Evolutionary conservation across 2,329 filamentous ascomycete genomes (phyloP).

Genomic region (Claviceps sp.): DNA sequence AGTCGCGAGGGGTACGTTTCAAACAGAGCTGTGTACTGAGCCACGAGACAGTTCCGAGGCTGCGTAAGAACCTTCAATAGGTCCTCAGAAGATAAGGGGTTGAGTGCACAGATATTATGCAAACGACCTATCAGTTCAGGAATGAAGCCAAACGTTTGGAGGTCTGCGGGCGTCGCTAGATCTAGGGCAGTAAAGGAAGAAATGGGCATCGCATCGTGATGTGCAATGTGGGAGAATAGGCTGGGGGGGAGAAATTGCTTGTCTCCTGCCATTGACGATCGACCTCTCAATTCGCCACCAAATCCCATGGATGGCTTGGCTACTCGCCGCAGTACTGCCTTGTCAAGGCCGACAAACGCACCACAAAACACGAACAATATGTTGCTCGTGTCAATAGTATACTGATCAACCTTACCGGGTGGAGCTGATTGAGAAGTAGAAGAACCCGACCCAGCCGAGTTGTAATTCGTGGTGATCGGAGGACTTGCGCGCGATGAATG

Average conservation of each 20-base stretch:
- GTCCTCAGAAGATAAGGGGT: constrained; percentile 52
- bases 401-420: constrained; percentile 44
- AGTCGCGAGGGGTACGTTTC: constrained; percentile 66
- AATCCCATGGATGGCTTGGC: constrained; percentile 82
- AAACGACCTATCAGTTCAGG: constrained; percentile 93
- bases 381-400: constrained; percentile 80
- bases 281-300: constrained; percentile 62
- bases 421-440: constrained; percentile 32
- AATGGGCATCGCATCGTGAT: constrained; percentile 29
- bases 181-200: constrained; percentile 47
- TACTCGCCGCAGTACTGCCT: constrained; percentile 74
- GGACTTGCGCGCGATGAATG: constrained; percentile 40
- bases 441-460: constrained; percentile 27
- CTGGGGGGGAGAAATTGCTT: constrained; percentile 53
- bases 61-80: constrained; percentile 85
- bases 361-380: constrained; percentile 96
- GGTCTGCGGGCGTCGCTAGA: constrained; percentile 58
- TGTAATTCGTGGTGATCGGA: constrained; percentile 41
- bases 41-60: constrained; percentile 74
- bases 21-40: constrained; percentile 83
- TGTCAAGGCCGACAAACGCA: constrained; percentile 86
- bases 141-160: constrained; percentile 82
- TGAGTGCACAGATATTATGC: constrained; percentile 76
- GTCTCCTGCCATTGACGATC: constrained; percentile 32
- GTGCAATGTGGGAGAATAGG: constrained; percentile 41